Percentiles rank a stretch among this genome's conserved stretches.
phyloP scores from a whole-genome alignment of 345 rosid genomes.

The Mercurialis annua region DNA sequence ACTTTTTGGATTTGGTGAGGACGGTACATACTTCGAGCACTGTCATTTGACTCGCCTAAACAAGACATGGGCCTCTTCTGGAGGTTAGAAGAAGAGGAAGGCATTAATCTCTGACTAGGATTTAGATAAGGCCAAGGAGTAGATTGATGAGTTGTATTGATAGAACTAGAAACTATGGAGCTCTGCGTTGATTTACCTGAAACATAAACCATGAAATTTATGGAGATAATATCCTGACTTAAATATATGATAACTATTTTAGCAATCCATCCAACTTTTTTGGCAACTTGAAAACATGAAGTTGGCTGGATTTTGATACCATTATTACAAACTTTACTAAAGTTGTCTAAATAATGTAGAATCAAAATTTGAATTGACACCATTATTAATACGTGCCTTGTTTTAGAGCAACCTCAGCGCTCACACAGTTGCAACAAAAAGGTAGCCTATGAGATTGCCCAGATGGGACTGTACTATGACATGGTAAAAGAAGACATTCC shows the following conservation, averaged over 20 bases:
- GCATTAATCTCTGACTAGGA: neutral
- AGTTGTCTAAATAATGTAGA: no score
- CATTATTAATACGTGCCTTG: slow-evolving; percentile 19
- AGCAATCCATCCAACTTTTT: neutral
- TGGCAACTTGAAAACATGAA: neutral
- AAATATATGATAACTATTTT: neutral
- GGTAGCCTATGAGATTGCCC: slow-evolving; percentile 50
- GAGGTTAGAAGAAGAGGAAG: neutral
- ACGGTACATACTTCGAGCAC: slow-evolving; percentile 1
- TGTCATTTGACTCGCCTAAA: slow-evolving; percentile 21
- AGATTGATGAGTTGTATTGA: neutral
- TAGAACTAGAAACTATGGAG: slow-evolving; percentile 3
- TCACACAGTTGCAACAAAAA: slow-evolving; percentile 48
- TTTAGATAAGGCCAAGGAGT: neutral
- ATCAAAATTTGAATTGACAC: no score
- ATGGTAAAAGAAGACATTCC: slow-evolving; percentile 44
- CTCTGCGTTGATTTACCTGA: slow-evolving; percentile 16
- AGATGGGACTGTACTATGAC: slow-evolving; percentile 35
- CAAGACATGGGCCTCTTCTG: neutral
- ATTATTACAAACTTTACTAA: no score
- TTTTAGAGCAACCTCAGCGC: slow-evolving; percentile 51
- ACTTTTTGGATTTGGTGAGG: slow-evolving; percentile 14
- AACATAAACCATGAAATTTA: slow-evolving; percentile 3
- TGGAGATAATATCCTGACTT: neutral
- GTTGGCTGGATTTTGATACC: neutral